Evolutionary conservation across 805 yeast genomes (phyloP).

Genomic region (Cyberlindnera japonica): DNA sequence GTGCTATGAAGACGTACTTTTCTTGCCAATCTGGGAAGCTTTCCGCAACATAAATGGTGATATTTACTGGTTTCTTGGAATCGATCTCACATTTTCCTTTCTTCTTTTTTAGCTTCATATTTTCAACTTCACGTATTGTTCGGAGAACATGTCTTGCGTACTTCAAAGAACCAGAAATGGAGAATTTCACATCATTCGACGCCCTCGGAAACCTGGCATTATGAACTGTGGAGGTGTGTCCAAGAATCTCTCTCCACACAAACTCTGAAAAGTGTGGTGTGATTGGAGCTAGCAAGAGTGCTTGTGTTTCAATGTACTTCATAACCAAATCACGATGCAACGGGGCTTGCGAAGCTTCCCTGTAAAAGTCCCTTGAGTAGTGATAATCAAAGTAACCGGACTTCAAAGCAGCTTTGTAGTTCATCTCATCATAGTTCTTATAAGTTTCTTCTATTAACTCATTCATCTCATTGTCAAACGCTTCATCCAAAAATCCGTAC

Average conservation of each 20-base stretch:
- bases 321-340: conserved; percentile 84
- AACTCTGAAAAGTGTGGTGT: conserved; percentile 96
- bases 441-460: conserved; percentile 68
- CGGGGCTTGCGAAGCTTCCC: conserved; percentile 61
- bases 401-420: conserved; percentile 87
- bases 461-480: conserved; percentile 94
- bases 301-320: conserved; percentile 84
- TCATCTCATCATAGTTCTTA: conserved; percentile 65
- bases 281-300: conserved; percentile 79
- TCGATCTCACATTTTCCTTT: conserved; percentile 67
- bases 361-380: conserved; percentile 91
- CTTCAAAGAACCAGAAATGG: conserved; percentile 62
- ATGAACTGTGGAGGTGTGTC: conserved; percentile 64
- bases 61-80: conserved; percentile 60
- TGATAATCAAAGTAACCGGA: conserved; percentile 91
- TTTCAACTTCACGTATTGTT: conserved; percentile 89
- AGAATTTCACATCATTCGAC: conserved; percentile 57
- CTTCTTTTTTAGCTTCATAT: conserved; percentile 75
- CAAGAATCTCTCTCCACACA: conserved; percentile 78
- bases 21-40: conserved; percentile 92
- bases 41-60: conserved; percentile 68
- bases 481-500: conserved; percentile 69
- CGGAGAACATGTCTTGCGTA: conserved; percentile 78
- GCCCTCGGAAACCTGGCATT: conserved; percentile 76
- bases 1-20: conserved; percentile 71